Evolutionary conservation across 495 filamentous ascomycete genomes (phyloP).

Genomic region (Aspergillus funiculosus): DNA sequence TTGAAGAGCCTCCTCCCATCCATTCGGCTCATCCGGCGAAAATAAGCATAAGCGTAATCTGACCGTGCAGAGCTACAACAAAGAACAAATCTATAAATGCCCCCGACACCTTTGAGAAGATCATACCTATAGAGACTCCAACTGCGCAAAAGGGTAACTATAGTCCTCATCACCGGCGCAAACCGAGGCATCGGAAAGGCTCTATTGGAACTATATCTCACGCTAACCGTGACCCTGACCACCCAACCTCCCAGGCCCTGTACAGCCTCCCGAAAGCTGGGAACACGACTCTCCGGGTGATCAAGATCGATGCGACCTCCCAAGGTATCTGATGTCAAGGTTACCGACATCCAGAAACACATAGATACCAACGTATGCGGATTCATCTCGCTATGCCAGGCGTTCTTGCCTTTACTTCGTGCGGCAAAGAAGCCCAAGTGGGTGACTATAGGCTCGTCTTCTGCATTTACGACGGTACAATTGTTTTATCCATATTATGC

Average conservation of each 20-base stretch:
- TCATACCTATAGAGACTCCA: too few species aligned
- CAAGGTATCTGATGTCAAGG: constrained; percentile 16
- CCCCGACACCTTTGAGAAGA: too few species aligned
- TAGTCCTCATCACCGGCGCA: constrained; percentile 26
- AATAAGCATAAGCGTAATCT: too few species aligned
- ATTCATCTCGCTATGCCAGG: constrained; percentile 11
- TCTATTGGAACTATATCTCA: constrained; percentile 41
- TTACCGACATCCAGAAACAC: constrained; percentile 21
- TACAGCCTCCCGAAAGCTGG: constrained; percentile 23
- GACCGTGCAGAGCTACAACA: too few species aligned
- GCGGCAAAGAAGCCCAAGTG: constrained; percentile 30
- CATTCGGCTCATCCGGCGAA: too few species aligned
- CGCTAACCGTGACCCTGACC: constrained; percentile 33
- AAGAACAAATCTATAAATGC: too few species aligned
- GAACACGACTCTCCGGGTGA: constrained; percentile 31
- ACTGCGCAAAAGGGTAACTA: too few species aligned
- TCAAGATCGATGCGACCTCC: constrained; percentile 37
- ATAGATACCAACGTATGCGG: constrained; percentile 10
- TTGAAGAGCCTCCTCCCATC: too few species aligned
- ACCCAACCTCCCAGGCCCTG: constrained; percentile 23
- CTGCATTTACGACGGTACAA: constrained; percentile 16
- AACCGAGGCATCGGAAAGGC: constrained; percentile 49
- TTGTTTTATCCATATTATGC: background rate
- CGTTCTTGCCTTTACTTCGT: constrained; percentile 23
- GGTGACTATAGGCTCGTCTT: constrained; percentile 29